Evolutionary conservation across 2,329 filamentous ascomycete species (phyloP), one percentile per base, ranked within the genome.

Genomic region (Lachnellula subtilissima): DNA sequence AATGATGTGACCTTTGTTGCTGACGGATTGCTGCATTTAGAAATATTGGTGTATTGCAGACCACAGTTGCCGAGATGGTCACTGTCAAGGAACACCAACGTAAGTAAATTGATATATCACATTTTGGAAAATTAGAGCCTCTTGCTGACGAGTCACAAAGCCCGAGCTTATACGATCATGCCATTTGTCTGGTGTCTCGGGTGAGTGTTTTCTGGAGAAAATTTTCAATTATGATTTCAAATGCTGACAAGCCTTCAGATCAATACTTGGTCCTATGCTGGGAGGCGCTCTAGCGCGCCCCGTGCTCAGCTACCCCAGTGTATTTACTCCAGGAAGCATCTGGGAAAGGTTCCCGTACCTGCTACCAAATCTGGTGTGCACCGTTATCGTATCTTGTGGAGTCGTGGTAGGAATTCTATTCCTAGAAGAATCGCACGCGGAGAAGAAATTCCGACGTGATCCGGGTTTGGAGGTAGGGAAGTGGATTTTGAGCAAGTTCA

Each of bases 151-250:
- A 50, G 55, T 64, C 50, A 53, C 52, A 56, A 59, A 91, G 88
- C 92, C 64, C 89, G 90, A 65, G 94, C 93, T 50, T 99, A 96
- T 74, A 91, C 93, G 12, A 92, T 97, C 64, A 97, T 99, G 91
- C 94, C 94, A 6, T 91, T 96, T 70, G 90, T 97, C 25, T 99
- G 94, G 94, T 97, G 92, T 70, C 81, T 99, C 68, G 94, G 94
- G 79, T 90, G 77, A 74, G 78, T 74, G 25, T 48, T n/a, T 19
- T 19, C 22, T 51, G 11, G 40, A 39, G 46, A 37, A n/a, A 11
- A 48, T 53, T 17, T 6, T 11, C 19, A 28, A 19, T 22, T 37
- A 17, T 14, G 17, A 36, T 28, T 15, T 39, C 7, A 32, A 19
- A 5, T 17, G 17, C 35, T 48, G 50, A 54, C 35, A 12, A 12